These are phyloP conservation scores for Spencermartinsiella ligniputridi DNA, from an alignment of 1,139 yeast genomes.

Conservation along the genomic window DNA sequence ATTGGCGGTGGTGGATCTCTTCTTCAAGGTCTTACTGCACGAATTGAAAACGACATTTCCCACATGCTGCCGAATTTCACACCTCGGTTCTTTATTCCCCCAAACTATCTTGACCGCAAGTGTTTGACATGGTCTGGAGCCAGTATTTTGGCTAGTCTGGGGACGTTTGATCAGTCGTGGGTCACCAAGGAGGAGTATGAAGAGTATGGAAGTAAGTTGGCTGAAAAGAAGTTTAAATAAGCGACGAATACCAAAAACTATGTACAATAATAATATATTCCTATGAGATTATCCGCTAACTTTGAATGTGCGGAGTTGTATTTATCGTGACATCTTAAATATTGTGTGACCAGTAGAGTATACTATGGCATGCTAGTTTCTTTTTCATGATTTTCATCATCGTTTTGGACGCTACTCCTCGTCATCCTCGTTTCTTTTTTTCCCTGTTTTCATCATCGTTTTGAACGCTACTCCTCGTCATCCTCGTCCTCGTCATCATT, in stretches of 20 bases:
- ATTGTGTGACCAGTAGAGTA: too few relatives aligned
- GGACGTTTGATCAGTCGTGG: constrained; percentile 96
- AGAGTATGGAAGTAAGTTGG: constrained; percentile 80
- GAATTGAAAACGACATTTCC: constrained; percentile 69
- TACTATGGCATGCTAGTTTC: too few relatives aligned
- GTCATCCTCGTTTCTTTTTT: constrained; percentile 30
- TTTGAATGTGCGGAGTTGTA: too few relatives aligned
- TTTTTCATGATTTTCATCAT: too few relatives aligned
- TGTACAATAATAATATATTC: too few relatives aligned
- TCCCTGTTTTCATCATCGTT: too few relatives aligned
- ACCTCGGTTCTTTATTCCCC: constrained; percentile 76
- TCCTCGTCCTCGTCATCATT: constrained; percentile 40
- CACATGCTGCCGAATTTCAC: constrained; percentile 54
- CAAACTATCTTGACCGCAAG: constrained; percentile 71
- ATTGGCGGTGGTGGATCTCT: constrained; percentile 85
- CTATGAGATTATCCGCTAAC: too few relatives aligned
- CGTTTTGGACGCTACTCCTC: too few relatives aligned
- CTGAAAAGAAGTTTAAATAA: constrained; percentile 37
- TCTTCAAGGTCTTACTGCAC: constrained; percentile 76
- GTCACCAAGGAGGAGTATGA: constrained; percentile 86
- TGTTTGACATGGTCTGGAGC: constrained; percentile 96
- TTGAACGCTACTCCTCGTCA: too few relatives aligned
- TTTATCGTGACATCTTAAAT: too few relatives aligned
- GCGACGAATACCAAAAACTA: background rate
- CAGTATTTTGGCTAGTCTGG: constrained; percentile 82